These are phyloP conservation scores for Mycena haematopus DNA, from an alignment of 768 basidiomycete genomes.

Conservation along the genomic window DNA sequence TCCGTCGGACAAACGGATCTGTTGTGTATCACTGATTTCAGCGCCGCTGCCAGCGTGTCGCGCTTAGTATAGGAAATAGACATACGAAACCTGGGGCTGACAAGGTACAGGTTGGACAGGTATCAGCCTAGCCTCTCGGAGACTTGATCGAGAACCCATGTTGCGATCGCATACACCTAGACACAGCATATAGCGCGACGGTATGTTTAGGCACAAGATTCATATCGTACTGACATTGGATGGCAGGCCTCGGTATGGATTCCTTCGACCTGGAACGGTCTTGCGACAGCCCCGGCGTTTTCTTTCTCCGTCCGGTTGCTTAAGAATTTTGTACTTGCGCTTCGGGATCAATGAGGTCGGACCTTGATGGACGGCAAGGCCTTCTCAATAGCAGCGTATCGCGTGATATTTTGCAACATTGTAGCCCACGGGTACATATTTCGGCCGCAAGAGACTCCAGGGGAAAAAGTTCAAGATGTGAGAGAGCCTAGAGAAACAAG, in stretches of 20 bases:
- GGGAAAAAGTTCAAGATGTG: too few relatives aligned
- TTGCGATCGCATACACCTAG: not conserved
- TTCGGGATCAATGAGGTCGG: too few relatives aligned
- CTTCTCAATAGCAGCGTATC: too few relatives aligned
- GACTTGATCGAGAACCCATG: not conserved
- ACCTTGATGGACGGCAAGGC: too few relatives aligned
- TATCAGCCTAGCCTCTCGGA: not conserved
- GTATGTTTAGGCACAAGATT: not conserved
- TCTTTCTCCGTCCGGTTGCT: not conserved
- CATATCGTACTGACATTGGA: not conserved
- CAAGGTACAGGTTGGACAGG: slow-evolving; percentile 4
- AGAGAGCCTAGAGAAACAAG: too few relatives aligned
- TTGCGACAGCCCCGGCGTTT: not conserved
- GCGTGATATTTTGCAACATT: too few relatives aligned
- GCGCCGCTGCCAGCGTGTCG: slow-evolving; percentile 12
- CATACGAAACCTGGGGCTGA: slow-evolving; percentile 1
- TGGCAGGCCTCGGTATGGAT: not conserved
- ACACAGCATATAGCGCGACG: not conserved
- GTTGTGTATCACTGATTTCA: not conserved
- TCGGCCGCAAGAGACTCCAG: too few relatives aligned
- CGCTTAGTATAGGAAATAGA: not conserved
- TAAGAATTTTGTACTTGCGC: too few relatives aligned
- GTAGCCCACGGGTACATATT: too few relatives aligned
- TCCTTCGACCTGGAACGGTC: not conserved
- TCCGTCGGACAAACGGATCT: not conserved